phyloP scores from a whole-genome alignment of 2,329 filamentous ascomycete species.

The Xylaria sp. region DNA sequence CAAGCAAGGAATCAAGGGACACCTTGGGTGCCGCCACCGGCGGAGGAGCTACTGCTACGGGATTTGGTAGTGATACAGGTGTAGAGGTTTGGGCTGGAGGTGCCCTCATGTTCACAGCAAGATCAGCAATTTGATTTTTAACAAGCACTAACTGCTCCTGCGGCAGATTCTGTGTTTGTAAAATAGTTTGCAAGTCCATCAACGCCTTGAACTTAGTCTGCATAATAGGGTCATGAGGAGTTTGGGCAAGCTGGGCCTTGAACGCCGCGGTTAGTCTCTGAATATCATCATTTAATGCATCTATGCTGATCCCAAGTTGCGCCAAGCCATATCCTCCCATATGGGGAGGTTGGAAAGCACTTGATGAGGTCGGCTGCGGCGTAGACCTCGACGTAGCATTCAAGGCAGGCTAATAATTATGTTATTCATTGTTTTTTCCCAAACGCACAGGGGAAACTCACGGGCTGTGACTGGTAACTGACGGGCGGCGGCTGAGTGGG shows the following conservation, averaged over 20 bases:
- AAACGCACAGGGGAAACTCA: slow-evolving; percentile 20
- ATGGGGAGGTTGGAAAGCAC: slow-evolving; percentile 50
- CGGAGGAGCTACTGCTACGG: slow-evolving; percentile 47
- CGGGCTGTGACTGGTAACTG: slow-evolving; percentile 43
- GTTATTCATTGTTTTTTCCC: slow-evolving; percentile 20
- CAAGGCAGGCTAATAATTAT: slow-evolving; percentile 17
- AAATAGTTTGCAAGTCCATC: slow-evolving; percentile 79
- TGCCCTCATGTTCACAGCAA: slow-evolving; percentile 69
- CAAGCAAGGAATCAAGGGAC: slow-evolving; percentile 64
- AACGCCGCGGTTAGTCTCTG: slow-evolving; percentile 75
- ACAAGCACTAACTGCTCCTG: slow-evolving; percentile 83
- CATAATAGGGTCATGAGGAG: slow-evolving; percentile 75
- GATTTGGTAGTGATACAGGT: slow-evolving; percentile 46
- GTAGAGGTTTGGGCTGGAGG: slow-evolving; percentile 49
- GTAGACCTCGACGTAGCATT: slow-evolving; percentile 45
- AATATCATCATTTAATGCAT: slow-evolving; percentile 82
- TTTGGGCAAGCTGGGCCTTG: slow-evolving; percentile 75
- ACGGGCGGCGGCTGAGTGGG: slow-evolving; percentile 32
- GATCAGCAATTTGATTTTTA: slow-evolving; percentile 80
- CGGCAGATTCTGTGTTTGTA: slow-evolving; percentile 78
- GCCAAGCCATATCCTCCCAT: slow-evolving; percentile 48
- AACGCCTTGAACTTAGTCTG: slow-evolving; percentile 84
- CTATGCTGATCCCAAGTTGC: slow-evolving; percentile 64
- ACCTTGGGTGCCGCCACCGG: slow-evolving; percentile 46
- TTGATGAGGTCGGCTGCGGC: slow-evolving; percentile 46